Base-by-base conservation (phyloP, 2,329 filamentous ascomycete species). In the Lachnellula suecica region DNA sequence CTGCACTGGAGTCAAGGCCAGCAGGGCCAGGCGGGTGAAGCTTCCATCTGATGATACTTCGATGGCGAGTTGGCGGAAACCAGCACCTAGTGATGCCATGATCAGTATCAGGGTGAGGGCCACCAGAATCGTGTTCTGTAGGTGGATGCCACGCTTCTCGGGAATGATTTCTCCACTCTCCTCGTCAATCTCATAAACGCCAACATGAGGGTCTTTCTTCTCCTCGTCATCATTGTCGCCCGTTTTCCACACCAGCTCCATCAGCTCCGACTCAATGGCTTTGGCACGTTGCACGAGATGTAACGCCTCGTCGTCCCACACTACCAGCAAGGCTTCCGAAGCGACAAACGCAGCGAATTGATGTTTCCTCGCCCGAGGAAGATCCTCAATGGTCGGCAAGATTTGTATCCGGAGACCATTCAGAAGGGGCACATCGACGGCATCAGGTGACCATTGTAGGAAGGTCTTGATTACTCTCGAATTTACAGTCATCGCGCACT, bases 291-390 rank as follows among this genome's bases (percentile, higher is more conserved):
- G 72, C 4, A 91, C 76, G 8, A 93, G 73, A 63, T 90, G 83
- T 51, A 86, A 75, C 1, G 88, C 82, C 51, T 92, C 87, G 59
- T 93, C 89, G 59, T 93, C 89, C 89, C 89, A 94, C 1, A 93
- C 88, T 1, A 93, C 74, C 1, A 94, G 73, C 4, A 92, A 74
- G 4, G 82, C 82, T 56, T 89, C 84, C 0, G 81, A 82, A 2
- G 87, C 84, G 38, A 93, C 78, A 66, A 93, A 92, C 7, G 89
- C 89, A 11, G 88, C 89, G 59, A 88, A 91, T 66, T 93, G 89
- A 66, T 90, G 83, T 68, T 90, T 92, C 53, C 88, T 79, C 4
- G 87, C 88, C 37, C 82, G 77, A 0, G 83, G 78, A 4, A 91
- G 76, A 63, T 91, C 87, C 15, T 86, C 81, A 42, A 91, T 79